Percentiles rank a stretch among this genome's conserved stretches.
Conservation (phyloP, 1,284 basidiomycete species). For the Athelia sp. region DNA sequence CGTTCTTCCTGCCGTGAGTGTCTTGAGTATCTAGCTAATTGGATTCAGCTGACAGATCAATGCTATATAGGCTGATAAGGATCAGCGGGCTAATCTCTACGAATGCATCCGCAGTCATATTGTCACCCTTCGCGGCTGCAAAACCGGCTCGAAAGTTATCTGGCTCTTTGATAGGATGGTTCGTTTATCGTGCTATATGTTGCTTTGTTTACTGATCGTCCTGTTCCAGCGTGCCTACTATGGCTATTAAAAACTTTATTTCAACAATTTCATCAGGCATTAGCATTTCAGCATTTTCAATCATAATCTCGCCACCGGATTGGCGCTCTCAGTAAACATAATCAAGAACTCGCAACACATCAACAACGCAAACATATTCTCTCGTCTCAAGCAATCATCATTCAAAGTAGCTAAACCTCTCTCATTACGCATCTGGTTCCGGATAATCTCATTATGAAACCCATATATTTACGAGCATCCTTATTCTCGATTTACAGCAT, state of each 20-base stretch:
- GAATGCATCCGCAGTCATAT: slow-evolving; percentile 82
- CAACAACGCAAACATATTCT: neutral
- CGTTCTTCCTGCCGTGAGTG: slow-evolving; percentile 62
- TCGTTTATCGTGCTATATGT: slow-evolving; percentile 6
- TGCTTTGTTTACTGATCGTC: slow-evolving; percentile 2
- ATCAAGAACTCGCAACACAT: neutral
- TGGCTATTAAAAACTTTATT: slow-evolving; percentile 27
- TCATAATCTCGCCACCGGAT: neutral
- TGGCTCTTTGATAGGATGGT: slow-evolving; percentile 56
- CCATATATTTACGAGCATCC: neutral
- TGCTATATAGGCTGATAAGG: slow-evolving; percentile 66
- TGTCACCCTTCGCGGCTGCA: slow-evolving; percentile 78
- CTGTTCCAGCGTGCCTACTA: slow-evolving; percentile 32
- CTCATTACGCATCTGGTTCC: neutral
- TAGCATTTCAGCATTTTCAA: neutral
- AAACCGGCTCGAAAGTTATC: slow-evolving; percentile 82
- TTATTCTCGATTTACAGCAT: neutral
- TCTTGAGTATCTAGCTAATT: slow-evolving; percentile 5
- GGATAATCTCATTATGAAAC: neutral
- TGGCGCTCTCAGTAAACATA: neutral
- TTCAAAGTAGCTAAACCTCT: neutral
- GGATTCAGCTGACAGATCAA: slow-evolving; percentile 3
- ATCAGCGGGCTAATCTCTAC: slow-evolving; percentile 70
- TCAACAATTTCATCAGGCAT: neutral
- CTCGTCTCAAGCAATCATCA: neutral